phyloP scores from a whole-genome alignment of 805 yeast species.

The Zygosaccharomyces kombuchaensis region DNA sequence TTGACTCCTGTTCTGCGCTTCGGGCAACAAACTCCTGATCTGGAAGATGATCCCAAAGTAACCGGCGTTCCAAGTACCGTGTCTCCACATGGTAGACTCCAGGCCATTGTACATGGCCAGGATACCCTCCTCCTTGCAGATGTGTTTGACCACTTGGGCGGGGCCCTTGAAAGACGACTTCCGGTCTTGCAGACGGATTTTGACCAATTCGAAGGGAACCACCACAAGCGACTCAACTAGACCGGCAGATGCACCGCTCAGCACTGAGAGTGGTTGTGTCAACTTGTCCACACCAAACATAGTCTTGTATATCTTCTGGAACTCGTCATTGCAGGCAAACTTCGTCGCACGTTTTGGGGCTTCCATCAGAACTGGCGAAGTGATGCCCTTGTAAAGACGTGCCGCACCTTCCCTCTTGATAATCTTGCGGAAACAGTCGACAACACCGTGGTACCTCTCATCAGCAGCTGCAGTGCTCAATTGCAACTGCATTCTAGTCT shows the following conservation, averaged over 20 bases:
- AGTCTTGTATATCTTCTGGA: constrained; percentile 78
- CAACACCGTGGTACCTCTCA: constrained; percentile 69
- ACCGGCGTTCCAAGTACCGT: constrained; percentile 95
- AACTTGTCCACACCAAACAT: constrained; percentile 63
- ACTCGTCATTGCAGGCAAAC: constrained; percentile 96
- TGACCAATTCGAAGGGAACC: constrained; percentile 94
- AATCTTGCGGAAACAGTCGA: constrained; percentile 80
- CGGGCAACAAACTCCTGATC: constrained; percentile 73
- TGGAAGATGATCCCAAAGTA: constrained; percentile 94
- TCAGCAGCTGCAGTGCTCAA: constrained; percentile 40
- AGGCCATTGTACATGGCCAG: constrained; percentile 88
- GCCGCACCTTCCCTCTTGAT: constrained; percentile 79
- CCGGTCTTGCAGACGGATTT: constrained; percentile 90
- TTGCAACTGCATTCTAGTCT: constrained; percentile 91
- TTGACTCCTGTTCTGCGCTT: constrained; percentile 63
- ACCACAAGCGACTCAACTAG: constrained; percentile 95
- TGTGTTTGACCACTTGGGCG: constrained; percentile 71
- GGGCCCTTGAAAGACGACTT: constrained; percentile 79
- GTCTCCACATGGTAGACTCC: constrained; percentile 98
- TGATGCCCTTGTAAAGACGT: constrained; percentile 85
- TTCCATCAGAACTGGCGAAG: constrained; percentile 97
- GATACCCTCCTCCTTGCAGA: constrained; percentile 70
- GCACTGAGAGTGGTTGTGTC: constrained; percentile 78
- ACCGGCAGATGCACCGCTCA: constrained; percentile 98
- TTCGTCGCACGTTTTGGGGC: constrained; percentile 99